Base-by-base conservation (phyloP, 2,329 filamentous ascomycete species). In the Colletotrichum lindemuthianum region DNA sequence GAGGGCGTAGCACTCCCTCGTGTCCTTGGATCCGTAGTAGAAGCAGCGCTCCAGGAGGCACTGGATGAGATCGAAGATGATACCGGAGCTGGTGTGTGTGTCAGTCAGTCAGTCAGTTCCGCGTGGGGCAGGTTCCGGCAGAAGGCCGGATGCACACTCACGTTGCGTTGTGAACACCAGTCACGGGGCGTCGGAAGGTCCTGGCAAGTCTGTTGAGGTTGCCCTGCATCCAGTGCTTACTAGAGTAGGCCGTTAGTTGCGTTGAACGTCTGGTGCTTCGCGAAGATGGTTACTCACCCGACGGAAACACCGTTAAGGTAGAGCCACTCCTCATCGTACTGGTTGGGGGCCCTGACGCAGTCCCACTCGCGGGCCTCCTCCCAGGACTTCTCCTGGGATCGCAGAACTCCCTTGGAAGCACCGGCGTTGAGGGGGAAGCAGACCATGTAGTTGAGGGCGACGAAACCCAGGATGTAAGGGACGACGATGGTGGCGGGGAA, bases 31-130 rank as follows among this genome's bases (percentile, higher is more conserved):
- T 2, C 89, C 88, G 72, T 92, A 94, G 61, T 82, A 82, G 69
- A 93, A 88, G 73, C 90, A 90, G 44, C 92, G 86, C 74, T 96
- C 91, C 66, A 95, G 80, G 10, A 96, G 79, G 69, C 91, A 94
- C 75, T 96, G 89, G 34, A 94, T 75, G 1, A 94, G 80, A 70
- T 96, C 92, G 68, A 93, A 92, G n/a, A 94, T 73, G 51, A 94
- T 85, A 2, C 92, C 92, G 2, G 81, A 87, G 68, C 61, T 61
- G 24, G 24, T 24, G 24, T 24, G 24, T 24, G 24, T 24, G 24
- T 24, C 24, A 24, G 24, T 24, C 24, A 24, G 24, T 24, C 24
- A 24, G 24, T 24, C 24, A 4, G 24, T 24, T 4, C 1, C 5
- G 2, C 4, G 1, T 1, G 15, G 12, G 39, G 57, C 45, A 58